Conservation (phyloP, 192 early-diverging fungal species). For the Backusella australiensis region DNA sequence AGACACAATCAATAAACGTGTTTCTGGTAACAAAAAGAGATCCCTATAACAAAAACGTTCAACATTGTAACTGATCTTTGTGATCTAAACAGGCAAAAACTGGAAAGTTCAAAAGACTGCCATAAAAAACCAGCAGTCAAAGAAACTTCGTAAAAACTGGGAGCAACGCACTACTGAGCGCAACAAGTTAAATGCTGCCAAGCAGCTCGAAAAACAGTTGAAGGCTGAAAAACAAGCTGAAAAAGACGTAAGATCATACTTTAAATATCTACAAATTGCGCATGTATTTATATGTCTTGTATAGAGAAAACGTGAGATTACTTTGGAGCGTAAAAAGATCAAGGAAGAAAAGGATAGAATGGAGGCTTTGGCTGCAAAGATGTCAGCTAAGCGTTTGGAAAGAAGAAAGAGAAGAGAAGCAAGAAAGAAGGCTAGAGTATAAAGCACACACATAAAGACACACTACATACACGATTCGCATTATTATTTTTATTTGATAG, state of each 20-base stretch:
- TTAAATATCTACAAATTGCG: neutral
- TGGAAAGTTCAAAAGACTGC: constrained; percentile 41
- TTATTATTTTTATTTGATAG: neutral
- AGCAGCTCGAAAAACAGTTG: constrained; percentile 49
- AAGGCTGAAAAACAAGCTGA: constrained; percentile 47
- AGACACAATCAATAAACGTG: constrained; percentile 36
- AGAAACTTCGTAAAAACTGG: constrained; percentile 40
- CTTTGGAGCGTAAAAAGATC: constrained; percentile 42
- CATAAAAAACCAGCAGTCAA: constrained; percentile 33
- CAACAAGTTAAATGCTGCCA: constrained; percentile 41
- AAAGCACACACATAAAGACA: neutral
- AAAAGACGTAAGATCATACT: constrained; percentile 45
- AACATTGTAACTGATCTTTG: neutral
- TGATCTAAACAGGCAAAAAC: constrained; percentile 27
- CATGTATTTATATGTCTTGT: neutral
- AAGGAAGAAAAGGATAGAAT: constrained; percentile 49
- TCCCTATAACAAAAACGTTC: neutral
- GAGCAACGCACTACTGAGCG: constrained; percentile 50
- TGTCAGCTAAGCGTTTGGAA: constrained; percentile 24
- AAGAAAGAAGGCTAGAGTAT: constrained; percentile 28
- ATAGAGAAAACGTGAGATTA: constrained; percentile 31
- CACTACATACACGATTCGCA: neutral
- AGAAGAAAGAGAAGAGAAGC: constrained; percentile 28
- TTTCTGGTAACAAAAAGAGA: constrained; percentile 28
- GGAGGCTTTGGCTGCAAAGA: constrained; percentile 43